Conservation (phyloP, 805 yeast genomes). For the Spathaspora girioi region DNA sequence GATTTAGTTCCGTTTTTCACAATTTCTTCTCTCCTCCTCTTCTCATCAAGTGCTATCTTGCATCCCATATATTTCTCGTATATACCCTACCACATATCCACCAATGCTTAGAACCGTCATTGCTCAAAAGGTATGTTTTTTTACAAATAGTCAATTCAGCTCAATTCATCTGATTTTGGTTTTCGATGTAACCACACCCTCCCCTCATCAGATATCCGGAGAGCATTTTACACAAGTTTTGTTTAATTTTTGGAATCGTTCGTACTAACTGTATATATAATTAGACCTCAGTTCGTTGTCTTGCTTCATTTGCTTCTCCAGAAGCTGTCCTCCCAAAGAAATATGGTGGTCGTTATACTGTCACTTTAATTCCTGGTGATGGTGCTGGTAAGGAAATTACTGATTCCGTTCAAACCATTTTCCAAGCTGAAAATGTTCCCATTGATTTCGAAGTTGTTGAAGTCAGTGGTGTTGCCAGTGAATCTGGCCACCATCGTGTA, state of each 20-base stretch:
- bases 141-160: not conserved
- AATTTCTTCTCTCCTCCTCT: not conserved
- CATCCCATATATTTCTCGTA: not conserved
- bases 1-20: not conserved
- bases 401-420: slow-evolving; percentile 86
- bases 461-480: slow-evolving; percentile 40
- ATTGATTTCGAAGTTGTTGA: slow-evolving; percentile 79
- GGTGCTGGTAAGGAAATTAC: slow-evolving; percentile 97
- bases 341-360: slow-evolving; percentile 92
- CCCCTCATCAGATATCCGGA: not conserved
- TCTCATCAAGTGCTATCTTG: not conserved
- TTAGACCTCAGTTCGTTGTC: slow-evolving; percentile 34
- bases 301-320: slow-evolving; percentile 59
- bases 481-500: slow-evolving; percentile 61
- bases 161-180: not conserved
- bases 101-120: slow-evolving; percentile 12
- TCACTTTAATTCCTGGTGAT: slow-evolving; percentile 95
- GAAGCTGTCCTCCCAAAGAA: slow-evolving; percentile 76
- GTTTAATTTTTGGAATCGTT: not conserved
- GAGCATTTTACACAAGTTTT: too few relatives aligned
- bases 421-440: slow-evolving; percentile 83
- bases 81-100: not conserved
- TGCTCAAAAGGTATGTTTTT: slow-evolving; percentile 11
- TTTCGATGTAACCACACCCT: too few relatives aligned
- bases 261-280: slow-evolving; percentile 23